Evolutionary conservation across 2,329 filamentous ascomycete species (phyloP).

Genomic region (Paramyrothecium sp.): DNA sequence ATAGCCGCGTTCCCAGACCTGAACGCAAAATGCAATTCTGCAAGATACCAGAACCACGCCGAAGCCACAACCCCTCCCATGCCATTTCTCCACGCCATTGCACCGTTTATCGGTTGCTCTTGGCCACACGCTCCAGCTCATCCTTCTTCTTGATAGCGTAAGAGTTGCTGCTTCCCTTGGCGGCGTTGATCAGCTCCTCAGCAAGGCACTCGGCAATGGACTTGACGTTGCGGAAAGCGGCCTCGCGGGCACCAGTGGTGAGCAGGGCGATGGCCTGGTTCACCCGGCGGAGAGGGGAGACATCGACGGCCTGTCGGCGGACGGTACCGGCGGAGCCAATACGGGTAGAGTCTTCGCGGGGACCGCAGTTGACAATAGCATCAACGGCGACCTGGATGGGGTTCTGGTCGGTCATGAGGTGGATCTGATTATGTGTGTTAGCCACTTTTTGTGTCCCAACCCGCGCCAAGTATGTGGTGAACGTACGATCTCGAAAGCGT

Average conservation of each 20-base stretch:
- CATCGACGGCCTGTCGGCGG: slow-evolving; percentile 99
- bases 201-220: slow-evolving; percentile 98
- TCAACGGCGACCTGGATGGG: slow-evolving; percentile 99
- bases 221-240: slow-evolving; percentile 99
- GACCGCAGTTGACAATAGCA: slow-evolving; percentile 99
- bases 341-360: slow-evolving; percentile 99
- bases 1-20: slow-evolving; percentile 44
- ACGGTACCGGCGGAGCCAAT: slow-evolving; percentile 99
- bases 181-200: slow-evolving; percentile 99
- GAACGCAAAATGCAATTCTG: slow-evolving; percentile 48
- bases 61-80: slow-evolving; percentile 33
- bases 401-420: slow-evolving; percentile 99
- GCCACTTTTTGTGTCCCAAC: no score
- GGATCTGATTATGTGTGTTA: no score
- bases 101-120: slow-evolving; percentile 96
- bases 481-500: slow-evolving; percentile 99
- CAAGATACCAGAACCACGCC: slow-evolving; percentile 45
- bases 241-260: slow-evolving; percentile 98
- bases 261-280: slow-evolving; percentile 99
- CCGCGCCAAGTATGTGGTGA: no score
- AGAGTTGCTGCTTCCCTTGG: slow-evolving; percentile 99
- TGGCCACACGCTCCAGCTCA: slow-evolving; percentile 99
- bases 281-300: slow-evolving; percentile 97
- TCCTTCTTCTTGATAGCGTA: slow-evolving; percentile 99
- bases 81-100: slow-evolving; percentile 30